Percentiles rank a stretch among this genome's conserved stretches.
Evolutionary conservation across 2,329 filamentous ascomycete species (phyloP).

Genomic region (Ciborinia camelliae): DNA sequence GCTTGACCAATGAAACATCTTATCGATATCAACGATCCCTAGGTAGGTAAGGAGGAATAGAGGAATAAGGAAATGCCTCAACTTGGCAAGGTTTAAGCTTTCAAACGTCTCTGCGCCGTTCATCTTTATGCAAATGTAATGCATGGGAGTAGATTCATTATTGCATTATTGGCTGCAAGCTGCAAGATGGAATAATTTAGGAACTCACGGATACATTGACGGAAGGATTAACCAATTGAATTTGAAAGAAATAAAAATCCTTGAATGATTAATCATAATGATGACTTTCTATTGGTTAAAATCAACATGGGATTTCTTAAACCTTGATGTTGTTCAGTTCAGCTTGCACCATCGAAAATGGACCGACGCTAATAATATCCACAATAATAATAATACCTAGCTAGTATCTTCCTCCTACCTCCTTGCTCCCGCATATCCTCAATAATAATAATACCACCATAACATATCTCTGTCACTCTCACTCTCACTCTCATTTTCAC

Average conservation of each 20-base stretch:
- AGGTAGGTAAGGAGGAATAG: not conserved
- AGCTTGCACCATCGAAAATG: no score
- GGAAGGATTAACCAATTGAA: not conserved
- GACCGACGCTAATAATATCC: not conserved
- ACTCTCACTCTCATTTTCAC: not conserved
- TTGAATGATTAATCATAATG: not conserved
- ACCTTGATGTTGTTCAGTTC: not conserved
- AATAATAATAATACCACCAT: not conserved
- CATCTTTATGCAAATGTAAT: not conserved
- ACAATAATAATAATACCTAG: no score
- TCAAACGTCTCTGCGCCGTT: slow-evolving; percentile 2
- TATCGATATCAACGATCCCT: not conserved
- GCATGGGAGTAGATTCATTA: not conserved
- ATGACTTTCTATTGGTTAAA: not conserved
- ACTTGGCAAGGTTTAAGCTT: slow-evolving; percentile 6
- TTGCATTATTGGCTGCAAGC: no score
- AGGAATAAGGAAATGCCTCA: slow-evolving; percentile 7
- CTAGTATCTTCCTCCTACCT: not conserved
- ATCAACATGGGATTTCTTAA: not conserved
- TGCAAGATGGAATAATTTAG: not conserved
- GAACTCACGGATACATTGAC: no score
- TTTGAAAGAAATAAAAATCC: not conserved
- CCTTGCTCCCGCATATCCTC: not conserved
- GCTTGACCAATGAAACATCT: not conserved
- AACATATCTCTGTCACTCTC: no score